phyloP scores from a whole-genome alignment of 108 stramenopile species.

The Nitzschia sp. region DNA sequence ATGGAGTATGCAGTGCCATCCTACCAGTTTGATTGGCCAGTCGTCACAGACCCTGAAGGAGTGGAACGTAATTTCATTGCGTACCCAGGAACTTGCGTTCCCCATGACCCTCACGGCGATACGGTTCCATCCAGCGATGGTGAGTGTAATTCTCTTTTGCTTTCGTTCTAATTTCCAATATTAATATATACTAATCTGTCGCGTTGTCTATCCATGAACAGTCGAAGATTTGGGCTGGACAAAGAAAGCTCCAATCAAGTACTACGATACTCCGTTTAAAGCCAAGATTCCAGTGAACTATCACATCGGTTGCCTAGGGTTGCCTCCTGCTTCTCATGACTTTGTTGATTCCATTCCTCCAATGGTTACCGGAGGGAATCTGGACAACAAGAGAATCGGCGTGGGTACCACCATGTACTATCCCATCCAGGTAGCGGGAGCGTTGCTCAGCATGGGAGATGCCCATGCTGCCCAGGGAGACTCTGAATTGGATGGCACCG shows the following conservation, averaged over 20 bases:
- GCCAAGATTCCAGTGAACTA: conserved; percentile 46
- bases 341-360: conserved; percentile 45
- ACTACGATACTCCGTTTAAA: conserved; percentile 31
- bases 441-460: conserved; percentile 35
- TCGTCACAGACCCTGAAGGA: conserved; percentile 38
- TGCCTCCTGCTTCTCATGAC: conserved; percentile 48
- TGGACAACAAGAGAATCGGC: conserved; percentile 36
- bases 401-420: conserved; percentile 38
- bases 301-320: conserved; percentile 42
- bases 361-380: conserved; percentile 28
- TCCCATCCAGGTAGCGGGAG: conserved; percentile 36
- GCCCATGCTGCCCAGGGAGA: conserved; percentile 30
- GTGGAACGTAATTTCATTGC: conserved; percentile 39
- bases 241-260: conserved; percentile 27
- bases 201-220: neutral
- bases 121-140: neutral
- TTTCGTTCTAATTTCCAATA: neutral
- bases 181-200: neutral
- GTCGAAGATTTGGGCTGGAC: conserved; percentile 31
- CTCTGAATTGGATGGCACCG: conserved; percentile 41
- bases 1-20: conserved; percentile 28
- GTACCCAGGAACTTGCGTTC: conserved; percentile 46
- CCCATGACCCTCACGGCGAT: conserved; percentile 35
- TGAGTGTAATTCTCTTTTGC: neutral
- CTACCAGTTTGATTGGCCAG: conserved; percentile 49